These are phyloP conservation scores for Amborella trichopoda DNA, from an alignment of 164 flowering plant species.

Conservation along the genomic window DNA sequence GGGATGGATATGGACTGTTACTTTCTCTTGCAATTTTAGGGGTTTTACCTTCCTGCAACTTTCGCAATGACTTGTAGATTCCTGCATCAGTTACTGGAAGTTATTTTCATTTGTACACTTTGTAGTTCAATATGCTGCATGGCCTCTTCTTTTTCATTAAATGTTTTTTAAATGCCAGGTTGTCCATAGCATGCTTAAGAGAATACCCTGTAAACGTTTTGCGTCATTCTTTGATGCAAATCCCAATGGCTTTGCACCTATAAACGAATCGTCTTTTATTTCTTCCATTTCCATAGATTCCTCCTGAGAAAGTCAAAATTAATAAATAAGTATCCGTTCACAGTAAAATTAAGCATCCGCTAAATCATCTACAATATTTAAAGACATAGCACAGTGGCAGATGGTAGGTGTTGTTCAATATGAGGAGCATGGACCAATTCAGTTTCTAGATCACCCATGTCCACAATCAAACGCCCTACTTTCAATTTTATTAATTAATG, in stretches of 20 bases:
- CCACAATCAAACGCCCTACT: no score
- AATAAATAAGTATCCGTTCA: not conserved
- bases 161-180: not conserved
- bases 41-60: conserved; percentile 1
- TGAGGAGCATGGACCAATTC: no score
- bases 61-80: conserved; percentile 1
- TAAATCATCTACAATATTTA: not conserved
- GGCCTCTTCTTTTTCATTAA: no score
- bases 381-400: not conserved
- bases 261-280: conserved; percentile 17
- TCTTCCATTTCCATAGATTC: conserved; percentile 36
- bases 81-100: conserved; percentile 10
- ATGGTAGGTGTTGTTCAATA: not conserved
- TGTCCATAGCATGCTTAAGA: not conserved
- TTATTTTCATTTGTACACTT: not conserved
- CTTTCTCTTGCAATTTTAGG: conserved; percentile 5
- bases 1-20: not conserved
- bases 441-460: no score
- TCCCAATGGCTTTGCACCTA: conserved; percentile 4
- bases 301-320: conserved; percentile 22
- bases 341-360: not conserved
- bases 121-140: no score
- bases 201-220: conserved; percentile 20
- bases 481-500: not conserved
- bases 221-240: conserved; percentile 17